Base-by-base conservation (phyloP, 352 stramenopile genomes). In the Stephanocyclus meneghinianus region DNA sequence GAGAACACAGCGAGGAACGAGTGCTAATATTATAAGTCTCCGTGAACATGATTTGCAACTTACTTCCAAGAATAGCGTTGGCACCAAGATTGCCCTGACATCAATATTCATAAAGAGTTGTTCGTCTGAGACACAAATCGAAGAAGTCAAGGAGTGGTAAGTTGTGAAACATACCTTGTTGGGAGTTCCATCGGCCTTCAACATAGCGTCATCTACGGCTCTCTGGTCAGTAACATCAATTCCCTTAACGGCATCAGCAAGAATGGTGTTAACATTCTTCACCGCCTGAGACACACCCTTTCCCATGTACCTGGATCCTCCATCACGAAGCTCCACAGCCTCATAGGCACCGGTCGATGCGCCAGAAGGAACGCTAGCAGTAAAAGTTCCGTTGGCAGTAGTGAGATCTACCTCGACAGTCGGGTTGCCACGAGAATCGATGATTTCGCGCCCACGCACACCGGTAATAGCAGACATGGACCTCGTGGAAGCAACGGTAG, bases 241-340 rank as follows among this genome's bases (percentile, higher is more conserved):
- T 78, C 97, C 97, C 32, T 97, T 90, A 32, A 99, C 91, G 55
- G 94, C 92, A 44, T 96, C 95, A 29, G 93, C 97, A 81, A 99
- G 98, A 76, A 98, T 93, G 42, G 95, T 93, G 90, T 99, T 99
- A 55, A 99, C 97, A 91, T 99, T 99, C 56, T 94, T 92, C 47
- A 99, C 97, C 50, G 98, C 98, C 84, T 98, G 95, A 21, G 96
- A 85, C 50, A 99, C 97, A 59, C 97, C 95, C 92, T 99, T 99
- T 91, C 97, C 98, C 83, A 98, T 92, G 94, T 98, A 99, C 37
- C 91, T 92, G 42, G 91, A 92, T 74, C 96, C 97, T 51, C 97
- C 97, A 87, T 99, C 98, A 56, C 96, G 95, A 60, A 95, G 87
- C 66, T 95, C 95, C 13, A 96, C 91, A 30, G 95, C 97, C 84